Conservation (phyloP, 2,329 filamentous ascomycete genomes). For the Colletotrichum acutatum region DNA sequence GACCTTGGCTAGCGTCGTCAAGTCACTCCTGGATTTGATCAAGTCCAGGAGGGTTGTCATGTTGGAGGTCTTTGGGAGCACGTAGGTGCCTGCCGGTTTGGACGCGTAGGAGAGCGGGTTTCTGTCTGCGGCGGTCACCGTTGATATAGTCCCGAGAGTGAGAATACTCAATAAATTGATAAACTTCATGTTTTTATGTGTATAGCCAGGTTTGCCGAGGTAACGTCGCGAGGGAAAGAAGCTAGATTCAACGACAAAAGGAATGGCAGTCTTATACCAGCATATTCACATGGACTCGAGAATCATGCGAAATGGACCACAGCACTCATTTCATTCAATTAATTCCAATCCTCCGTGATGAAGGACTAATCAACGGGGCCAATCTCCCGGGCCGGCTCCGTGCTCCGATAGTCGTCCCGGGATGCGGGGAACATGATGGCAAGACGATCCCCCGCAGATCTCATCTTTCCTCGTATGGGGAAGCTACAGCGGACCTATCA, state of each 20-base stretch:
- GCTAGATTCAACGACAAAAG: not conserved
- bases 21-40: slow-evolving; percentile 3
- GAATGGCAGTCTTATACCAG: not conserved
- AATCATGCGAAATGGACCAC: not conserved
- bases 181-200: not conserved
- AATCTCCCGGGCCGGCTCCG: not conserved
- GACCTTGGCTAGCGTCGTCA: slow-evolving; percentile 4
- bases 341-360: not conserved
- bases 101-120: slow-evolving; percentile 1
- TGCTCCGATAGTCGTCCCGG: slow-evolving; percentile 8
- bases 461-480: not conserved
- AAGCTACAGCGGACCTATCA: not conserved
- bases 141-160: not conserved
- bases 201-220: not conserved
- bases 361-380: not conserved
- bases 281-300: not conserved
- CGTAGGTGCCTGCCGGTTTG: slow-evolving; percentile 2
- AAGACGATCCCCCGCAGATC: slow-evolving; percentile 6
- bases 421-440: not conserved
- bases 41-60: slow-evolving; percentile 15
- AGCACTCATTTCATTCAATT: not conserved
- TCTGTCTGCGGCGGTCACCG: not conserved
- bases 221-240: not conserved
- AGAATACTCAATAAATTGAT: not conserved
- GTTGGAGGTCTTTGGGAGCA: not conserved